Evolutionary conservation across 2,329 filamentous ascomycete species (phyloP).

Genomic region (Phialocephala subalpina): DNA sequence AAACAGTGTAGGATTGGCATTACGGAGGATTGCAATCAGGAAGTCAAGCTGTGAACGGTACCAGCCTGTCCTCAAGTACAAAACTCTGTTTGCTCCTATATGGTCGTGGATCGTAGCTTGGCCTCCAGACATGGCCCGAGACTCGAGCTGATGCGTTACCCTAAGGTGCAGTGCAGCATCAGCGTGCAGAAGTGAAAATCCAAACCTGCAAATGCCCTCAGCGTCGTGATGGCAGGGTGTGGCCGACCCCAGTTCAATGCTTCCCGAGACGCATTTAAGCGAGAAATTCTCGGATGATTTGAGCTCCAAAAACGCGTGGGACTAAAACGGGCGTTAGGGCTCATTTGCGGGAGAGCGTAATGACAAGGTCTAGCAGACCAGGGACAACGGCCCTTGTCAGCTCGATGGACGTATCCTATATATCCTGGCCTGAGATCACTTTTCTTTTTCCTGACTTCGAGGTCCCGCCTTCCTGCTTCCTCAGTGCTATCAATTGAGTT

Average conservation of each 20-base stretch:
- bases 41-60: no score
- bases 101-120: neutral
- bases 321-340: conserved; percentile 9
- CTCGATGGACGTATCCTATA: conserved; percentile 30
- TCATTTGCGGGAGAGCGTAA: conserved; percentile 6
- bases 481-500: conserved; percentile 20
- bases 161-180: neutral
- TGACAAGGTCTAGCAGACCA: conserved; percentile 3
- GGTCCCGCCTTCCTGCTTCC: conserved; percentile 25
- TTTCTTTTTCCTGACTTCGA: conserved; percentile 39
- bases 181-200: neutral
- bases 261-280: neutral
- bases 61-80: no score
- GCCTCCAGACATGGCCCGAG: neutral
- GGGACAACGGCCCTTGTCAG: neutral
- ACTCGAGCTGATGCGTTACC: neutral
- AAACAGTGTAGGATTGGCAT: neutral
- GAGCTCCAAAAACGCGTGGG: conserved; percentile 8
- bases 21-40: no score
- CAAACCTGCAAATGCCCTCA: neutral
- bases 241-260: neutral
- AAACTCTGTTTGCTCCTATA: neutral
- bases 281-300: conserved; percentile 11
- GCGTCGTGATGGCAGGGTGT: neutral
- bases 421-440: conserved; percentile 39